Conservation (phyloP, 257 asterid genomes). For the Penstemon davidsonii region DNA sequence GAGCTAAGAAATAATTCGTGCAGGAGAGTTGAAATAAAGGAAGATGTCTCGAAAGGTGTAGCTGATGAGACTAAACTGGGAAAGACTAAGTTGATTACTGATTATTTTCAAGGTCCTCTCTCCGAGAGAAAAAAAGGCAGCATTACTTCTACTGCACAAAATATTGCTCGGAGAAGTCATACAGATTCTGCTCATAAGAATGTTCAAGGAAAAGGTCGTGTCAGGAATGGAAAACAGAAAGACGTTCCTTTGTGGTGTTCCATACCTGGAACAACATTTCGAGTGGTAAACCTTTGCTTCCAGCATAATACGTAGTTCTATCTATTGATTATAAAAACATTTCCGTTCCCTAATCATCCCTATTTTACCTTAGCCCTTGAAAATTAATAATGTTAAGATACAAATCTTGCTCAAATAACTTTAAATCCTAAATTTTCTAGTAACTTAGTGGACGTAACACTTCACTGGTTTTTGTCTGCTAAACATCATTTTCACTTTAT, state of each 20-base stretch:
- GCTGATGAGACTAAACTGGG: constrained; percentile 43
- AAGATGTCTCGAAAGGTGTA: constrained; percentile 38
- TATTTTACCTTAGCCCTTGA: neutral
- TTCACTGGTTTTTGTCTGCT: neutral
- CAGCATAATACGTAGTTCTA: neutral
- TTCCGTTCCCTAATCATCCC: neutral
- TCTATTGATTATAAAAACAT: constrained; percentile 5
- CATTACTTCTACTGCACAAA: constrained; percentile 34
- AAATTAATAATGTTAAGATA: neutral
- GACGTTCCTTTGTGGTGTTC: constrained; percentile 79
- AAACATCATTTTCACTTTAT: neutral
- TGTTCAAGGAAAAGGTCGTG: constrained; percentile 38
- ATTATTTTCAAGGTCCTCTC: constrained; percentile 60
- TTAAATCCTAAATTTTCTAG: neutral
- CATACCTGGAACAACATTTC: constrained; percentile 87
- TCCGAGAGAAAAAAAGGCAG: constrained; percentile 38
- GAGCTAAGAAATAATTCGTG: constrained; percentile 48
- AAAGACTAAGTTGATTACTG: constrained; percentile 78
- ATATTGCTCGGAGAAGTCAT: constrained; percentile 32
- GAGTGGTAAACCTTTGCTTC: constrained; percentile 56
- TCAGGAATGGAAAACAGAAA: constrained; percentile 56
- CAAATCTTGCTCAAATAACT: neutral
- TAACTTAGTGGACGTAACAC: neutral
- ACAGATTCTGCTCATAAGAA: constrained; percentile 36
- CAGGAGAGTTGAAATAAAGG: constrained; percentile 39